phyloP scores from a whole-genome alignment of 2,329 filamentous ascomycete genomes.

The Fusarium humuli region DNA sequence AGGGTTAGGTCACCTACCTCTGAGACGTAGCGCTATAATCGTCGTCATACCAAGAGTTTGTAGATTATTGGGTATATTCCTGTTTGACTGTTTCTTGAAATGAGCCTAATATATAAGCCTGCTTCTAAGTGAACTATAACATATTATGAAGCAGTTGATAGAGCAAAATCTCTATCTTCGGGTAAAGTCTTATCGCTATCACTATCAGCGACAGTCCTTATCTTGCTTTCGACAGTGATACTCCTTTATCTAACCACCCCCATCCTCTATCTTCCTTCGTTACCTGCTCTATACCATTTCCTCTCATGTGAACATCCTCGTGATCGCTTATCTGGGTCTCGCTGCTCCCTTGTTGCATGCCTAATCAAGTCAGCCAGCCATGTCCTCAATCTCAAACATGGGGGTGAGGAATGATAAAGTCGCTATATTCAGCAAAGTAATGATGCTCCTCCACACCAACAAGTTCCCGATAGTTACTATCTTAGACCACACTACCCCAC shows the following conservation, averaged over 20 bases:
- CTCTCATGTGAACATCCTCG: conserved; percentile 20
- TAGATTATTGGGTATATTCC: no score
- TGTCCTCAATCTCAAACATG: background rate
- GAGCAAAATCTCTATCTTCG: background rate
- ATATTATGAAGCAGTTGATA: background rate
- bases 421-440: background rate
- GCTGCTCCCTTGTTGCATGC: conserved; percentile 1
- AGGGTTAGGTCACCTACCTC: background rate
- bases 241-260: conserved; percentile 25
- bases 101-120: background rate
- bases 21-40: background rate
- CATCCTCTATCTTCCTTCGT: conserved; percentile 2
- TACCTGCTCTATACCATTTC: background rate
- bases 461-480: conserved; percentile 12
- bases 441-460: conserved; percentile 24
- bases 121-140: background rate
- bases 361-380: background rate
- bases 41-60: background rate
- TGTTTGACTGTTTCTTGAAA: background rate
- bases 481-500: conserved; percentile 18
- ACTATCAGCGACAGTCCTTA: background rate
- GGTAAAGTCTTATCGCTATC: conserved; percentile 8
- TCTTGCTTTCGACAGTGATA: background rate
- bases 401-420: background rate
- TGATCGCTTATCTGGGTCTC: conserved; percentile 31